Evolutionary conservation across 1,284 basidiomycete species (phyloP).

Genomic region (Neolentinus lepideus): DNA sequence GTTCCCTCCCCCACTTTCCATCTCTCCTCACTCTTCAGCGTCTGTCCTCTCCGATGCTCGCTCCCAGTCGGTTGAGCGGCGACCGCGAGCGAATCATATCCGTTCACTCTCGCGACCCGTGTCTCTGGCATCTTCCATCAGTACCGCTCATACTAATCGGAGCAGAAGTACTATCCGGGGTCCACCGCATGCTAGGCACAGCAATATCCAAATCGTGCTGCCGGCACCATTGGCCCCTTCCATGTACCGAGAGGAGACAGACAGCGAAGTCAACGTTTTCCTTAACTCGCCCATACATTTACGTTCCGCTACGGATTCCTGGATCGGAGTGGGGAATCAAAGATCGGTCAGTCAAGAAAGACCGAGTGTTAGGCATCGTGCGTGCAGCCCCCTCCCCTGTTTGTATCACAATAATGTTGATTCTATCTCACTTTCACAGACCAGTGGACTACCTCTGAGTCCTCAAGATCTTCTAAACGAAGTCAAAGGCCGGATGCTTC

Average conservation of each 20-base stretch:
- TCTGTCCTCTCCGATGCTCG: constrained; percentile 9
- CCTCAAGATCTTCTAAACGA: constrained; percentile 1
- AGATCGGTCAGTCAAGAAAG: neutral
- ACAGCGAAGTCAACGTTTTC: constrained; percentile 3
- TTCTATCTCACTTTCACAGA: neutral
- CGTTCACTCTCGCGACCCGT: constrained; percentile 9
- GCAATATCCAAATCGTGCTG: constrained; percentile 50
- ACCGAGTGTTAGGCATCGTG: neutral
- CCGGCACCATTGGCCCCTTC: constrained; percentile 44
- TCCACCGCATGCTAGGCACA: constrained; percentile 45
- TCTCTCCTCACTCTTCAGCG: constrained; percentile 12
- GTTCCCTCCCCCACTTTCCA: neutral
- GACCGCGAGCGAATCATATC: constrained; percentile 15
- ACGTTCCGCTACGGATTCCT: neutral
- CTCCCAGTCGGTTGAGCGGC: constrained; percentile 5
- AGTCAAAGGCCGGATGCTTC: neutral
- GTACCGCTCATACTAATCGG: constrained; percentile 26
- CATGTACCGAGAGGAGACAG: constrained; percentile 17
- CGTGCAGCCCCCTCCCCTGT: neutral
- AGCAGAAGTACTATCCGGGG: constrained; percentile 31
- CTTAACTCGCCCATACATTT: neutral
- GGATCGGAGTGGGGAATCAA: neutral
- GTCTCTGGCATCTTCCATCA: constrained; percentile 33
- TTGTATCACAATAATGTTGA: neutral
- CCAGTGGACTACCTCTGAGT: neutral